These are phyloP conservation scores for Schwanniomyces vanrijiae DNA, from an alignment of 805 yeast genomes.

Conservation along the genomic window DNA sequence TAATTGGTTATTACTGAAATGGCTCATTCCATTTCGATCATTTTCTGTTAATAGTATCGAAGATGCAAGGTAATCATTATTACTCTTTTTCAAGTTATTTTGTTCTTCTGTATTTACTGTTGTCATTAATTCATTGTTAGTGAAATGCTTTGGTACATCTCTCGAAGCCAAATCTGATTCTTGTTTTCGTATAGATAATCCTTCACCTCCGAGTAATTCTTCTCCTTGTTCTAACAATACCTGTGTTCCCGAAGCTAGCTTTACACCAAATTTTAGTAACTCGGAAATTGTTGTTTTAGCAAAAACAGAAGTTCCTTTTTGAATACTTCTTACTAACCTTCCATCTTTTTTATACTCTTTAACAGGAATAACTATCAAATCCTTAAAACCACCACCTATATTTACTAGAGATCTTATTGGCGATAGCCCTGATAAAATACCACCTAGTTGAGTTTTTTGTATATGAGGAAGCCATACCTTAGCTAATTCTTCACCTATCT, in stretches of 20 bases:
- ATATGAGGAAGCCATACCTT: conserved; percentile 90
- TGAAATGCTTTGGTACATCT: background rate
- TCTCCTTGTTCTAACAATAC: conserved; percentile 77
- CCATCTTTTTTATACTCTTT: conserved; percentile 76
- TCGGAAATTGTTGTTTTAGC: conserved; percentile 80
- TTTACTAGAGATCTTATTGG: conserved; percentile 77
- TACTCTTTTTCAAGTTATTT: conserved; percentile 1
- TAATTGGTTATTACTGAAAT: conserved; percentile 19
- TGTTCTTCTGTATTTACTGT: conserved; percentile 4
- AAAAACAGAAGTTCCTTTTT: conserved; percentile 72
- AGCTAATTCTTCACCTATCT: conserved; percentile 54
- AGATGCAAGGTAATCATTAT: conserved; percentile 20
- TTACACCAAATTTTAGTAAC: conserved; percentile 76
- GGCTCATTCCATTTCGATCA: conserved; percentile 17
- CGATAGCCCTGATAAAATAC: conserved; percentile 79
- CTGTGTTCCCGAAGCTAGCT: conserved; percentile 86
- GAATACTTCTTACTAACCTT: conserved; percentile 63
- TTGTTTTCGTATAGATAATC: conserved; percentile 48
- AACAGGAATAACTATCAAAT: conserved; percentile 70
- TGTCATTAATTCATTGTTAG: conserved; percentile 8
- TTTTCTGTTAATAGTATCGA: conserved; percentile 24
- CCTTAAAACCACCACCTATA: conserved; percentile 75
- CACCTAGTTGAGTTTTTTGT: conserved; percentile 73
- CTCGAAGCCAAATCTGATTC: conserved; percentile 4
- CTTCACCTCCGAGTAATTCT: conserved; percentile 73